phyloP scores from a whole-genome alignment of 805 yeast species.

The Scheffersomyces stipitis region DNA sequence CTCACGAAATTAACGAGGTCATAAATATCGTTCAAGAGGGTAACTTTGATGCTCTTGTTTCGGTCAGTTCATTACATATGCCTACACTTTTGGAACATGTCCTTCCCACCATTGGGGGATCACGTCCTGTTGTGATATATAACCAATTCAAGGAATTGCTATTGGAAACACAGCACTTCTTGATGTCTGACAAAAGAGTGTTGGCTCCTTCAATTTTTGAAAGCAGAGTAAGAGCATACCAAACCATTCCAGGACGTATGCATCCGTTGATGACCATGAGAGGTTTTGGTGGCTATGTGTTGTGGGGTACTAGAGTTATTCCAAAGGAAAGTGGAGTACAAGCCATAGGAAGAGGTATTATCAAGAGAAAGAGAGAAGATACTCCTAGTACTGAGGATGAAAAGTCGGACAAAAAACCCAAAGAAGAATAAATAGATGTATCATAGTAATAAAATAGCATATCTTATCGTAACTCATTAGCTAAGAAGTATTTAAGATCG shows the following conservation, averaged over 20 bases:
- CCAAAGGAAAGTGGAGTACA: slow-evolving; percentile 61
- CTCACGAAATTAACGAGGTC: slow-evolving; percentile 47
- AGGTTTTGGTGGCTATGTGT: slow-evolving; percentile 87
- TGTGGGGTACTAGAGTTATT: slow-evolving; percentile 75
- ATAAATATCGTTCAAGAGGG: slow-evolving; percentile 50
- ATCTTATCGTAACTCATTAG: no score
- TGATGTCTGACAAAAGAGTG: slow-evolving; percentile 65
- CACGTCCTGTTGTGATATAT: slow-evolving; percentile 83
- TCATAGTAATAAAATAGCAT: no score
- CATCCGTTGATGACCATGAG: slow-evolving; percentile 95
- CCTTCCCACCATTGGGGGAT: slow-evolving; percentile 71
- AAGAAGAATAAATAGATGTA: no score
- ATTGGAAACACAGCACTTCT: slow-evolving; percentile 68
- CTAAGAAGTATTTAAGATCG: no score
- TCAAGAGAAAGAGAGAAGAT: slow-evolving; percentile 34
- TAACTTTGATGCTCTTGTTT: slow-evolving; percentile 72
- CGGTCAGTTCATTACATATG: slow-evolving; percentile 71
- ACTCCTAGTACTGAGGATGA: no score
- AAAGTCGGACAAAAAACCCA: no score
- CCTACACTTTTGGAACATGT: slow-evolving; percentile 62
- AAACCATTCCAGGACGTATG: slow-evolving; percentile 88
- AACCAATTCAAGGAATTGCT: slow-evolving; percentile 78
- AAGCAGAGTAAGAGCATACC: slow-evolving; percentile 81
- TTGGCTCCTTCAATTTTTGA: slow-evolving; percentile 83
- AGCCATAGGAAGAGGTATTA: slow-evolving; percentile 67